Evolutionary conservation across 2,329 filamentous ascomycete species (phyloP).

Genomic region (Tetracladium maxilliforme): DNA sequence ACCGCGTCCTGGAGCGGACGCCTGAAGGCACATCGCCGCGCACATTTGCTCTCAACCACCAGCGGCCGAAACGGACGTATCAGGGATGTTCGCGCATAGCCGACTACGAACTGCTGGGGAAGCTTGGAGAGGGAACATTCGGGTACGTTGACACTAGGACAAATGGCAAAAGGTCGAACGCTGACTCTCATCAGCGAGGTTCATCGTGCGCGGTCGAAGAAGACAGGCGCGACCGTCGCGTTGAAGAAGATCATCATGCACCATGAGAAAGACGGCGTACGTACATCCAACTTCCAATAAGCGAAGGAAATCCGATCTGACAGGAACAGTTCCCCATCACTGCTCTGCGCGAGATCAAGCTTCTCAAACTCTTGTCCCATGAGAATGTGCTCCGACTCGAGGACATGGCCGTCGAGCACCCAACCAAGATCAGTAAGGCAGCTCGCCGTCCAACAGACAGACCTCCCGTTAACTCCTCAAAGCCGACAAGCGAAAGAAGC

Average conservation of each 20-base stretch:
- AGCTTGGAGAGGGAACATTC: constrained; percentile 91
- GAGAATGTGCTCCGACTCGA: constrained; percentile 74
- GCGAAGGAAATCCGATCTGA: constrained; percentile 7
- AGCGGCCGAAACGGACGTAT: constrained; percentile 47
- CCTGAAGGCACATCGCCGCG: constrained; percentile 28
- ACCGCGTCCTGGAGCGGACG: too few species aligned
- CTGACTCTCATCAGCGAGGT: constrained; percentile 49
- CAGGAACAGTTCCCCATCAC: constrained; percentile 76
- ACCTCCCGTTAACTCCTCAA: constrained; percentile 5
- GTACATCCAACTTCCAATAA: constrained; percentile 13
- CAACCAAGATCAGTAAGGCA: constrained; percentile 18
- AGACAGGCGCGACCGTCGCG: constrained; percentile 62
- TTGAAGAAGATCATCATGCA: constrained; percentile 99
- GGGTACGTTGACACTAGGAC: constrained; percentile 37
- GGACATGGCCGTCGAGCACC: constrained; percentile 90
- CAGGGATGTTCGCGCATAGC: constrained; percentile 70
- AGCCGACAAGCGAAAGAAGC: constrained; percentile 67
- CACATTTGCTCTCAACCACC: constrained; percentile 39
- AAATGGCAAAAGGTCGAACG: constrained; percentile 1
- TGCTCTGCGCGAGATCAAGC: constrained; percentile 90
- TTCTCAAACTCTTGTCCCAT: constrained; percentile 89
- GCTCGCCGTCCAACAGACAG: constrained; percentile 1
- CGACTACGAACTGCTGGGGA: constrained; percentile 67
- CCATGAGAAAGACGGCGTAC: constrained; percentile 90
- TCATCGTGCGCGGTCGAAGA: constrained; percentile 70